Conservation (phyloP, 495 filamentous ascomycete species). For the Penicillium malachiteum region DNA sequence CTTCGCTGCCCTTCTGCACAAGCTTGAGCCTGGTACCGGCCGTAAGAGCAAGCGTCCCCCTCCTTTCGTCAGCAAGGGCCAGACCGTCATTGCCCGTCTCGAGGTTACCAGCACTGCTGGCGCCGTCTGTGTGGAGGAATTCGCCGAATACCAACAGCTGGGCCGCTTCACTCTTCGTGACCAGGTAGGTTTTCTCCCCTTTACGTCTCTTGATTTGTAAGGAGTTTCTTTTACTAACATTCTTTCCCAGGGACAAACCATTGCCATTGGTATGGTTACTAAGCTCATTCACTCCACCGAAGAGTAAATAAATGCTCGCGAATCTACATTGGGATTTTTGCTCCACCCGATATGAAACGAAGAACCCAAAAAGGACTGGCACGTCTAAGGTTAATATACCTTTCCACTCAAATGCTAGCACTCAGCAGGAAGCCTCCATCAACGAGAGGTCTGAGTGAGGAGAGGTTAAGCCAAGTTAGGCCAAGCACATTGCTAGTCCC, state of each 20-base stretch:
- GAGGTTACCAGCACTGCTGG: conserved; percentile 83
- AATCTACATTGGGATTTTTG: conserved; percentile 14
- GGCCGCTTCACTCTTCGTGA: conserved; percentile 94
- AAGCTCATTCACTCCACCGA: conserved; percentile 63
- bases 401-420: background rate
- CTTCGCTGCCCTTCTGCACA: conserved; percentile 82
- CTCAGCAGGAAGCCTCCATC: conserved; percentile 4
- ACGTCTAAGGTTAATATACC: conserved; percentile 1
- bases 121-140: conserved; percentile 86
- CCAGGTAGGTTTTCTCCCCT: conserved; percentile 57
- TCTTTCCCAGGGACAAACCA: conserved; percentile 75
- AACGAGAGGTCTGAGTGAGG: conserved; percentile 19
- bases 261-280: conserved; percentile 95
- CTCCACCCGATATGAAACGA: conserved; percentile 6
- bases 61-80: conserved; percentile 86
- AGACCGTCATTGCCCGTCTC: conserved; percentile 89
- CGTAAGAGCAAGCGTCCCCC: conserved; percentile 91
- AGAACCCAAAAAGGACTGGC: conserved; percentile 8
- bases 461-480: conserved; percentile 20
- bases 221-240: conserved; percentile 14
- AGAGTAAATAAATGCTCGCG: conserved; percentile 17
- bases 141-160: conserved; percentile 91
- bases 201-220: conserved; percentile 8
- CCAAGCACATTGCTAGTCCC: conserved; percentile 24
- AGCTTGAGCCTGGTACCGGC: conserved; percentile 93